Base-by-base conservation (phyloP, 495 filamentous ascomycete species). In the Talaromyces borbonicus region DNA sequence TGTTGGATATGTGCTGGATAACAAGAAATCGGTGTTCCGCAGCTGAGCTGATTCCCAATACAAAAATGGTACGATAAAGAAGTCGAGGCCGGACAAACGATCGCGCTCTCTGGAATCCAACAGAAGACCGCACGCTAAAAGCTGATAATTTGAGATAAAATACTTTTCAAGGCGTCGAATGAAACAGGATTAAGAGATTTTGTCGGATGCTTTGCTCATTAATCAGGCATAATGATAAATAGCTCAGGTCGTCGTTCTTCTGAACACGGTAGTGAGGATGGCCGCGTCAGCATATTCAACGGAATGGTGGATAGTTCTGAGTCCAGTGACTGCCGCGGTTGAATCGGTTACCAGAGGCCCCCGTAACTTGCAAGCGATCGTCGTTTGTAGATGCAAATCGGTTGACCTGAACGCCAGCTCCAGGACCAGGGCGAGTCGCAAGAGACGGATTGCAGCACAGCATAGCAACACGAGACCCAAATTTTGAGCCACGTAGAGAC, bases 401-500 rank as follows among this genome's bases (percentile, higher is more conserved):
- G 44, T 69, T 71, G 38, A 74, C 67, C 59, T 73, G 81, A 56
- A 75, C 66, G 8, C 85, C 80, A 41, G 79, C 78, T 29, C 84
- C 84, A 46, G 89, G 87, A 29, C 87, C 87, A 25, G 89, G 87
- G 36, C 88, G 85, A 51, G 85, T 94, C 27, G 83, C 73, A 51
- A 84, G 77, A 22, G 84, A 84, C 25, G 89, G 90, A 58, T 96
- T 97, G 69, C 87, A 95, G 67, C 93, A 97, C 47, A 97, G 85
- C 88, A 97, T 96, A 39, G 90, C 92, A 35, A 97, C 92, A 42
- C 92, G 87, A 47, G 92, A 96, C 47, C 92, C 92, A 62, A 96
- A 98, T 60, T 98, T 98, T 52, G 92, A 97, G 33, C 92, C 92
- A 47, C 92, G 89, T 27, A 98, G 80, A 49, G 93, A 97, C 20